These are phyloP conservation scores for Rubroshorea leprosula DNA, from an alignment of 345 rosid genomes.

Conservation along the genomic window DNA sequence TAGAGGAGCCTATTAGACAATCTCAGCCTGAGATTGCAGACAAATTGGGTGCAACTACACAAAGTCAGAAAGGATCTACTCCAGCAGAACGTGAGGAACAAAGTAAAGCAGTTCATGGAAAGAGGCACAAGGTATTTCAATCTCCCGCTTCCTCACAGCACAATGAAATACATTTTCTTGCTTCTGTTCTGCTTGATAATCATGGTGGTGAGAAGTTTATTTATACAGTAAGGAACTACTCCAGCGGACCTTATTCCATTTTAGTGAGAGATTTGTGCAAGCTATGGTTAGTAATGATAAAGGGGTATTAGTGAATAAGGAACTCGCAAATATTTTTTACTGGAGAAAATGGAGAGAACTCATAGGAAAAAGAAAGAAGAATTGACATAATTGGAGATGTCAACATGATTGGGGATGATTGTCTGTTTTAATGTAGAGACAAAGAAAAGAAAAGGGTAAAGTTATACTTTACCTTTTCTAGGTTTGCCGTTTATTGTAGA, in stretches of 20 bases:
- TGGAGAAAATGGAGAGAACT: neutral
- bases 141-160: neutral
- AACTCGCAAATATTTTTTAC: neutral
- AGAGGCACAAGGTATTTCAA: constrained; percentile 47
- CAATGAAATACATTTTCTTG: neutral
- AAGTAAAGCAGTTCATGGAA: constrained; percentile 35
- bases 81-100: constrained; percentile 37
- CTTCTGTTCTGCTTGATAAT: neutral
- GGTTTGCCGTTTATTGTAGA: too few relatives aligned
- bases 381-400: too few relatives aligned
- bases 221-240: too few relatives aligned
- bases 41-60: constrained; percentile 26
- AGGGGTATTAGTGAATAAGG: neutral
- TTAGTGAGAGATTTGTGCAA: neutral
- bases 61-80: constrained; percentile 28
- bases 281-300: neutral
- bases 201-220: neutral
- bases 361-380: too few relatives aligned
- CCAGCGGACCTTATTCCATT: neutral
- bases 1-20: constrained; percentile 39
- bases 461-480: too few relatives aligned
- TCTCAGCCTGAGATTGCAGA: constrained; percentile 33
- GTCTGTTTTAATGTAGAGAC: too few relatives aligned
- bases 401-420: too few relatives aligned
- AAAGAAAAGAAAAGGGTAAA: too few relatives aligned